Evolutionary conservation across 1,284 basidiomycete species (phyloP), one percentile per base, ranked within the genome.

Genomic region (Trichosporon sp.): DNA sequence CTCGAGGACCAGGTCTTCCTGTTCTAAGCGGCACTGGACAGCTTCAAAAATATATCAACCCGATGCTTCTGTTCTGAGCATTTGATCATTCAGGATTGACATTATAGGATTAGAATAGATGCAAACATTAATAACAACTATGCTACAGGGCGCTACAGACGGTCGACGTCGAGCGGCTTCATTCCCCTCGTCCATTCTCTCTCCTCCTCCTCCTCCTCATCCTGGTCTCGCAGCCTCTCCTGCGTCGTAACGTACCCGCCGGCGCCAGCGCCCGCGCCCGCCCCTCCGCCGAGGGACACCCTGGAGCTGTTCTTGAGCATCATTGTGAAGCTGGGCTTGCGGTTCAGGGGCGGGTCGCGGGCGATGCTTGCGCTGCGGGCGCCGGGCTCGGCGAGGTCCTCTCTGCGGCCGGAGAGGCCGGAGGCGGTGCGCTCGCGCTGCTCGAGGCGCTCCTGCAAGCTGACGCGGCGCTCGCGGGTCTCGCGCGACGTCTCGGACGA

Each of bases 1-100:
- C 88, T 95, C 70, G 90, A 88, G 69, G 95, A 98, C 83, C 90
- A 95, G 88, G 92, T 92, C 27, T 83, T 83, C 80, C 74, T 79
- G 66, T 83, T 83, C 77, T 83, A 81, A 70, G 18, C 44, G 25
- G 3, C 2, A 11, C 7, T 3, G 25, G n/a, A 4, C 31, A 42
- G 15, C 3, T 2, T 35, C 18, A 12, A 11, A 4, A 47, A 32
- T 6, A 25, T 6, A 11, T 3, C 4, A 9, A 44, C 2, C 4
- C 32, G 9, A 47, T 47, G 38, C 7, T n/a, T 34, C 31, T 34
- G 29, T 31, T 13, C 4, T 34, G 32, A 34, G 31, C 31, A 34
- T 21, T n/a, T 21, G 6, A 34, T 21, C 18, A 9, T 9, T 4
- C 31, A 51, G 56, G 8, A 18, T 35, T 29, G 9, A 6, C 5